Percentiles rank a stretch among this genome's conserved stretches.
These are phyloP conservation scores for Tetradesmus obliquus DNA, from an alignment of 139 green algal species.

Conservation along the genomic window DNA sequence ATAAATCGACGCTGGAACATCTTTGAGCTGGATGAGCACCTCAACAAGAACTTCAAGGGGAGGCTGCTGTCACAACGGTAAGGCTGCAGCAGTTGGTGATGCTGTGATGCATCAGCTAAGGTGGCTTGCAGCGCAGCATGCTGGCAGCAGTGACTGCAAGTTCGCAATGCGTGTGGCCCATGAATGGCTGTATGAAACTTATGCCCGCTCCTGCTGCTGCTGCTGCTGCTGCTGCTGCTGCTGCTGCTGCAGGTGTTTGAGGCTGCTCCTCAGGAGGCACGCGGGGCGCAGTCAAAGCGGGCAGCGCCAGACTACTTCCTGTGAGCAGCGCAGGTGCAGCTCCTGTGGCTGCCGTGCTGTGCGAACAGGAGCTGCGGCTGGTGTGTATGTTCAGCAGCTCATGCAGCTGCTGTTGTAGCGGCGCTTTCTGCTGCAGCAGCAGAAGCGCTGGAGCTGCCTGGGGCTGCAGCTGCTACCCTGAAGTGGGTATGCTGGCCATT, in stretches of 20 bases:
- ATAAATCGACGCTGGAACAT: slow-evolving; percentile 61
- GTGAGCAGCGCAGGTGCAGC: slow-evolving; percentile 34
- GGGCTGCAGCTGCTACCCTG: too few species aligned
- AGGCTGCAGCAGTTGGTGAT: background rate
- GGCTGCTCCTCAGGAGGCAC: slow-evolving; percentile 89
- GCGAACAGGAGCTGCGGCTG: background rate
- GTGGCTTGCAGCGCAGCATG: too few species aligned
- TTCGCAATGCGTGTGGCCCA: too few species aligned
- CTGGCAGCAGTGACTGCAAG: too few species aligned
- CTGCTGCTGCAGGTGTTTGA: slow-evolving; percentile 85
- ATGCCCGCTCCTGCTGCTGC: background rate
- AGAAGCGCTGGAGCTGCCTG: too few species aligned
- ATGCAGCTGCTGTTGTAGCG: background rate
- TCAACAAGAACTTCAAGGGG: slow-evolving; percentile 89
- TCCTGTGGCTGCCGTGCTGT: background rate
- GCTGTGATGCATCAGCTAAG: too few species aligned
- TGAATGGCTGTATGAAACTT: too few species aligned
- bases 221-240: background rate
- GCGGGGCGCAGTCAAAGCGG: slow-evolving; percentile 88
- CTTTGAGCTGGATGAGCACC: slow-evolving; percentile 95
- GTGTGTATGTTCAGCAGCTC: background rate
- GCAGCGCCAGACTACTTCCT: slow-evolving; percentile 96
- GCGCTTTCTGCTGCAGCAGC: background rate
- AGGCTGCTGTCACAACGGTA: background rate
- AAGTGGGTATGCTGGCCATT: too few species aligned